These are phyloP conservation scores for Coemansia erecta DNA, from an alignment of 192 early-diverging fungal species.

Conservation along the genomic window DNA sequence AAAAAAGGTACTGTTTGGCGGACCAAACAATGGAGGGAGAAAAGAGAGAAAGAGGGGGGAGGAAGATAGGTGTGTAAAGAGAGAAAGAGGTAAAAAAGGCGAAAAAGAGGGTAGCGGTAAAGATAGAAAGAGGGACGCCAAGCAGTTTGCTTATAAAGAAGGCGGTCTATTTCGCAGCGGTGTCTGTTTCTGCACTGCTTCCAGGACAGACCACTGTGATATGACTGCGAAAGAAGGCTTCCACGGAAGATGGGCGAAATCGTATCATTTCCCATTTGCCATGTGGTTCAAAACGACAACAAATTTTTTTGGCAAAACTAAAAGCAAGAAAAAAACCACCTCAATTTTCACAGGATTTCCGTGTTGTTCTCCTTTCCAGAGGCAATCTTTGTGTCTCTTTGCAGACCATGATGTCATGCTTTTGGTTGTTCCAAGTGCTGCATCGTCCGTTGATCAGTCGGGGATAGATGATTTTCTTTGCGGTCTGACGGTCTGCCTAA, in stretches of 20 bases:
- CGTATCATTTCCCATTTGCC: conserved; percentile 8
- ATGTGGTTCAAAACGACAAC: conserved; percentile 6
- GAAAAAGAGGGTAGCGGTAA: not conserved
- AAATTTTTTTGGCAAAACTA: not conserved
- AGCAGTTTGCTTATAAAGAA: too few species aligned
- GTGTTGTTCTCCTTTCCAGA: not conserved
- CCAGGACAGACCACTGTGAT: too few species aligned
- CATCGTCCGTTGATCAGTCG: conserved; percentile 5
- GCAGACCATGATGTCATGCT: not conserved
- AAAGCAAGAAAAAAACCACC: not conserved
- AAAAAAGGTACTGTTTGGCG: not conserved
- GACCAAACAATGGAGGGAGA: not conserved
- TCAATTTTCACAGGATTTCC: not conserved
- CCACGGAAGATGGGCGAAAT: not conserved
- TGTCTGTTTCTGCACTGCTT: too few species aligned
- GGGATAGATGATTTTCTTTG: not conserved
- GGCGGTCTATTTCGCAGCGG: too few species aligned
- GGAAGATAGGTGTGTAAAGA: not conserved
- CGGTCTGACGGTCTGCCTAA: conserved; percentile 3
- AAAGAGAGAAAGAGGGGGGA: not conserved
- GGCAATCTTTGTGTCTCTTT: not conserved
- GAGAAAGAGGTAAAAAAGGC: not conserved
- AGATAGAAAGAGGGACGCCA: not conserved
- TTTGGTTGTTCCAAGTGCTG: not conserved
- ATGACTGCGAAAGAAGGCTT: conserved; percentile 2